These are phyloP conservation scores for Phaeosphaeria sp. DNA, from an alignment of 2,329 filamentous ascomycete genomes.

Conservation along the genomic window DNA sequence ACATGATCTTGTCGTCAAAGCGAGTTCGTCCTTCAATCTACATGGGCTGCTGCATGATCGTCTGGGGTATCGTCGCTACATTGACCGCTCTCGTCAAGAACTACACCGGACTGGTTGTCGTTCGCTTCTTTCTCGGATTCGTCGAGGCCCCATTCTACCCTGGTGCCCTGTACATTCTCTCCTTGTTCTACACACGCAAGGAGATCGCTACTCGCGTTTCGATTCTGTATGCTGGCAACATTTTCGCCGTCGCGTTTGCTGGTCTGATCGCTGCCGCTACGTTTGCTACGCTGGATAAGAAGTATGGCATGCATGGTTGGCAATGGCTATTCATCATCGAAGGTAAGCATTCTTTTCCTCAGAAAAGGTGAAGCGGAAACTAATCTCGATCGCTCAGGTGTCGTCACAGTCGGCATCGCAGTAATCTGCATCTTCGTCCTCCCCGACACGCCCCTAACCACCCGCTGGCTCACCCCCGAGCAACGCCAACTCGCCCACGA, in stretches of 20 bases:
- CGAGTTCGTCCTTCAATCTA: conserved; percentile 40
- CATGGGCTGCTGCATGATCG: conserved; percentile 39
- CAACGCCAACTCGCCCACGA: conserved; percentile 50
- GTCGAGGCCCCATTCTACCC: conserved; percentile 60
- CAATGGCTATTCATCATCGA: conserved; percentile 33
- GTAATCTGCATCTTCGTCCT: conserved; percentile 48
- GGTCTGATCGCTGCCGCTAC: conserved; percentile 23
- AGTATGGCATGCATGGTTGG: conserved; percentile 26
- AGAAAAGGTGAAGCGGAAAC: not conserved
- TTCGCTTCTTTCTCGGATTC: conserved; percentile 41
- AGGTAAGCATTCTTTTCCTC: conserved; percentile 1
- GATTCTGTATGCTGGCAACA: conserved; percentile 20
- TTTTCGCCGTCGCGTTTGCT: conserved; percentile 20
- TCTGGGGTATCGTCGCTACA: conserved; percentile 42
- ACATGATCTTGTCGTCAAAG: conserved; percentile 51
- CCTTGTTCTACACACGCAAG: conserved; percentile 69
- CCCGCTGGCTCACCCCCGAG: conserved; percentile 53
- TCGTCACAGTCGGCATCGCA: conserved; percentile 36
- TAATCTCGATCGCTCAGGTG: conserved; percentile 6
- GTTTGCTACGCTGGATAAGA: conserved; percentile 23
- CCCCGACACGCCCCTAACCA: conserved; percentile 46
- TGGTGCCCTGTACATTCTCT: conserved; percentile 66
- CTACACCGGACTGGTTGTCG: conserved; percentile 37
- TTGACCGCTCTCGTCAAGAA: conserved; percentile 36
- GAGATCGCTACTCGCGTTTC: conserved; percentile 36